Conservation (phyloP, 371 early-diverging fungal genomes). For the Circinella minor region DNA sequence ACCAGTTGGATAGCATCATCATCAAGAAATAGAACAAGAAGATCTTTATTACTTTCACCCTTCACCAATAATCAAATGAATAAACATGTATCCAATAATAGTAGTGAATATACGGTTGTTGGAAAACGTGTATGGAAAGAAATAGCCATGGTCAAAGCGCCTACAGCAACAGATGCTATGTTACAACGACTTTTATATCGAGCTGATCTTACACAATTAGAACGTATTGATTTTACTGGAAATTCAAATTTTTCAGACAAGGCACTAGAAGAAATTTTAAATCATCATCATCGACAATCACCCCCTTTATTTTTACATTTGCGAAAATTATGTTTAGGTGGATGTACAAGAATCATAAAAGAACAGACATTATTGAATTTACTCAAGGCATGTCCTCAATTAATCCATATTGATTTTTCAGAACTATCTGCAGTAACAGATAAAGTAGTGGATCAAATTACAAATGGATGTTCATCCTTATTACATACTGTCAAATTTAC, state of each 20-base stretch:
- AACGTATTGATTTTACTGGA: constrained; percentile 12
- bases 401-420: constrained; percentile 2
- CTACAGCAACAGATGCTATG: constrained; percentile 4
- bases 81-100: not conserved
- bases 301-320: not conserved
- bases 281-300: no score
- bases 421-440: constrained; percentile 13
- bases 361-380: constrained; percentile 7
- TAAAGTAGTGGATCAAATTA: constrained; percentile 5
- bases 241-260: constrained; percentile 14
- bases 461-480: not conserved
- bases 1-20: not conserved
- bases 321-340: not conserved
- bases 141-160: not conserved
- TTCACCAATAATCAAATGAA: not conserved
- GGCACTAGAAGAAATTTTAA: not conserved
- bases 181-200: not conserved
- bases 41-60: no score
- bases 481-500: constrained; percentile 1
- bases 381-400: not conserved
- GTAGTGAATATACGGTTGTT: not conserved
- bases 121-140: constrained; percentile 7
- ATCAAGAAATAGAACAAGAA: not conserved
- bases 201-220: constrained; percentile 1
- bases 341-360: constrained; percentile 7